A percentile compares a stretch with the other conserved stretches of the same genome.
These are phyloP conservation scores for Fusarium setosum DNA, from an alignment of 2,329 filamentous ascomycete genomes.

Conservation along the genomic window DNA sequence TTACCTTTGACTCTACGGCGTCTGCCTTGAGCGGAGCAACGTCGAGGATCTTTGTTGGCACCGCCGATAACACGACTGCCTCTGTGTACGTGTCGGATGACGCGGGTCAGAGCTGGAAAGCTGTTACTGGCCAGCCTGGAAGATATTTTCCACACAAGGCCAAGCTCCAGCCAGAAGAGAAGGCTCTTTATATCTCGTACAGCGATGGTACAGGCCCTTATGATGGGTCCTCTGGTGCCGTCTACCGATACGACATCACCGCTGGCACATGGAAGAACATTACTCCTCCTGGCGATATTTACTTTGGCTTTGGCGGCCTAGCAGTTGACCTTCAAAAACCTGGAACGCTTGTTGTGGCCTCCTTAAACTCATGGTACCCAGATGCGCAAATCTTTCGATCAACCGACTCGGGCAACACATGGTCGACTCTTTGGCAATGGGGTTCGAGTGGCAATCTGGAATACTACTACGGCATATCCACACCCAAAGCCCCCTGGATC, in stretches of 20 bases:
- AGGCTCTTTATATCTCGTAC: slow-evolving; percentile 66
- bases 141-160: slow-evolving; percentile 66
- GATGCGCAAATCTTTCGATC: slow-evolving; percentile 68
- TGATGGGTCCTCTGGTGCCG: slow-evolving; percentile 63
- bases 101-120: slow-evolving; percentile 63
- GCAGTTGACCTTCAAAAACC: slow-evolving; percentile 64
- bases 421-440: slow-evolving; percentile 66
- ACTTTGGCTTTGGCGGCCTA: slow-evolving; percentile 67
- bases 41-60: slow-evolving; percentile 67
- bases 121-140: slow-evolving; percentile 61
- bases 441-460: slow-evolving; percentile 57
- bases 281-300: slow-evolving; percentile 62
- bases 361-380: slow-evolving; percentile 69
- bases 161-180: slow-evolving; percentile 61
- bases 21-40: slow-evolving; percentile 57
- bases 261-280: slow-evolving; percentile 65
- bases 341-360: slow-evolving; percentile 67
- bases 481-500: slow-evolving; percentile 65
- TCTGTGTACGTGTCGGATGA: slow-evolving; percentile 66
- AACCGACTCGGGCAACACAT: slow-evolving; percentile 64
- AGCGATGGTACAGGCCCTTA: slow-evolving; percentile 67
- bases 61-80: slow-evolving; percentile 62
- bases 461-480: slow-evolving; percentile 58
- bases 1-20: slow-evolving; percentile 67
- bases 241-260: slow-evolving; percentile 65